Evolutionary conservation across 352 stramenopile genomes (phyloP).

Genomic region (Globisporangium middletonii): DNA sequence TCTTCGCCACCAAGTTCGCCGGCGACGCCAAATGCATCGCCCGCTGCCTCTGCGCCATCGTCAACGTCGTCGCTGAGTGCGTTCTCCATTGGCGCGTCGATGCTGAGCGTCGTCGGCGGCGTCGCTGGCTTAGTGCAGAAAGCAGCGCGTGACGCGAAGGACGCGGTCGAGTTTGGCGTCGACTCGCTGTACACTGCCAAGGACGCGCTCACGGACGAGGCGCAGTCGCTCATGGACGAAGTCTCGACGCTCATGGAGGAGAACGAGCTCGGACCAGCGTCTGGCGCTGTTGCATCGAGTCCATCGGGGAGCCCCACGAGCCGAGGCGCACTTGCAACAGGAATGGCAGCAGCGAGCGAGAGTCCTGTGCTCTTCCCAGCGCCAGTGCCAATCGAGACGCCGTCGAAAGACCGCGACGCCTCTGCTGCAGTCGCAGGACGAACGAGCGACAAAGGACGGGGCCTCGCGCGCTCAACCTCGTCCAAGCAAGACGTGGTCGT

Average conservation of each 20-base stretch:
- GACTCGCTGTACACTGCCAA: conserved; percentile 71
- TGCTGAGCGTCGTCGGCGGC: conserved; percentile 60
- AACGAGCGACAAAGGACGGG: neutral
- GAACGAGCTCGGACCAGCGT: neutral
- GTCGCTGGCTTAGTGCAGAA: conserved; percentile 68
- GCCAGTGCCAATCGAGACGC: neutral
- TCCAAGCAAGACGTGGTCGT: conserved; percentile 26
- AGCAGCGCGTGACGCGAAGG: conserved; percentile 69
- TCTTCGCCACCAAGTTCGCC: conserved; percentile 4
- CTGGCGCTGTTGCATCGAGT: neutral
- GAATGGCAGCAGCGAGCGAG: too few species aligned
- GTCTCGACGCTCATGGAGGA: conserved; percentile 56
- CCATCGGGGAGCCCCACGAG: neutral
- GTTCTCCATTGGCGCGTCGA: conserved; percentile 49
- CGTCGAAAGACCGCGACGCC: too few species aligned
- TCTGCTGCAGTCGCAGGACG: too few species aligned
- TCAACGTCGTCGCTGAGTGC: conserved; percentile 31
- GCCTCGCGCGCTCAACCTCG: conserved; percentile 1
- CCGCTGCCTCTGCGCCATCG: conserved; percentile 8
- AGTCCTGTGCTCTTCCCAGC: too few species aligned
- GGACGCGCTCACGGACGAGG: conserved; percentile 62
- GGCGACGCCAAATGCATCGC: conserved; percentile 13
- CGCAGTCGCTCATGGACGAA: conserved; percentile 51
- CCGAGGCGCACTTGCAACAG: too few species aligned
- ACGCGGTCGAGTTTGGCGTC: conserved; percentile 61